Evolutionary conservation across 768 basidiomycete species (phyloP).

Genomic region (Pleurotus platypus): DNA sequence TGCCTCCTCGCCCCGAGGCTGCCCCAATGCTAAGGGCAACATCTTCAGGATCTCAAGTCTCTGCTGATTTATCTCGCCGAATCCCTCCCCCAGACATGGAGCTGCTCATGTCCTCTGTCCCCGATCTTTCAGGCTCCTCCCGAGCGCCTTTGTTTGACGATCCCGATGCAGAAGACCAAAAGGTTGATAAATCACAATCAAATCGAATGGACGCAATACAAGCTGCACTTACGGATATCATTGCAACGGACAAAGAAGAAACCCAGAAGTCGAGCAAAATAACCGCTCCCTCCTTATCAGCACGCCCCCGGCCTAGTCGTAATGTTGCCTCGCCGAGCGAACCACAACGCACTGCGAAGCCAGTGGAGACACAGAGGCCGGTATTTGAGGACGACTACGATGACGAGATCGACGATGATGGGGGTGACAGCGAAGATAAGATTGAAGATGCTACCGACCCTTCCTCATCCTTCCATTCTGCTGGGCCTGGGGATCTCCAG

Average conservation of each 20-base stretch:
- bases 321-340: not conserved
- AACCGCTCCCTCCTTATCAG: not conserved
- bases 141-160: conserved; percentile 81
- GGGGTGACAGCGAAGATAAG: conserved; percentile 37
- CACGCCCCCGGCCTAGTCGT: conserved; percentile 1
- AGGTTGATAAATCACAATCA: conserved; percentile 51
- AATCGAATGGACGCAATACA: conserved; percentile 94
- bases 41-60: conserved; percentile 36
- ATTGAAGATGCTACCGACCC: conserved; percentile 37
- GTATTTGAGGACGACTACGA: conserved; percentile 45
- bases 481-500: conserved; percentile 87
- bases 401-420: conserved; percentile 41
- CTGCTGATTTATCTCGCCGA: conserved; percentile 22
- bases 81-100: conserved; percentile 61
- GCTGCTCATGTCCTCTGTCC: conserved; percentile 74
- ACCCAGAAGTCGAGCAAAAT: conserved; percentile 11
- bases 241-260: conserved; percentile 71
- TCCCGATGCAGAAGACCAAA: conserved; percentile 66
- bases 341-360: conserved; percentile 10
- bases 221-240: conserved; percentile 93
- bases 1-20: conserved; percentile 24
- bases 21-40: conserved; percentile 30
- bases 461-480: conserved; percentile 62
- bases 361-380: conserved; percentile 21
- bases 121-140: conserved; percentile 46